Percentiles rank a stretch among this genome's conserved stretches.
phyloP scores from a whole-genome alignment of 805 yeast genomes.

The Wickerhamiella siamensis region DNA sequence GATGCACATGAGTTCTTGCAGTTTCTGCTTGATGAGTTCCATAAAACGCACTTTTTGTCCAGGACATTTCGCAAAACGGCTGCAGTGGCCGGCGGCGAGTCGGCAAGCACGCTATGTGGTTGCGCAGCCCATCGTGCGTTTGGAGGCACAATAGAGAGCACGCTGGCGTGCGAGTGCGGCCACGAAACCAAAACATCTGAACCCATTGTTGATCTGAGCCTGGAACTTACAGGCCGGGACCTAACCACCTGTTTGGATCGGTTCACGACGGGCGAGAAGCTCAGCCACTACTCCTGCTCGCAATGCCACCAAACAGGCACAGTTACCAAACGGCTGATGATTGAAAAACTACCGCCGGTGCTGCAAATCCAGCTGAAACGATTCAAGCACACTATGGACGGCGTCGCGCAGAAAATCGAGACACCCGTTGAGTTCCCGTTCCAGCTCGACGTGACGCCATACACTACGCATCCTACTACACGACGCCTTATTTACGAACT shows the following conservation, averaged over 20 bases:
- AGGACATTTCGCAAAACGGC: conserved; percentile 1
- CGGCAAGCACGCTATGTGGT: conserved; percentile 32
- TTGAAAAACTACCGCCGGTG: conserved; percentile 61
- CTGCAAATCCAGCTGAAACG: conserved; percentile 69
- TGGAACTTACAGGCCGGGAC: conserved; percentile 35
- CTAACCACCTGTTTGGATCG: conserved; percentile 55
- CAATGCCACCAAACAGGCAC: conserved; percentile 46
- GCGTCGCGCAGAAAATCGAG: conserved; percentile 51
- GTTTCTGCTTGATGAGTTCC: conserved; percentile 74
- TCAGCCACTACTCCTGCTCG: conserved; percentile 65
- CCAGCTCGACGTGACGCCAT: conserved; percentile 56
- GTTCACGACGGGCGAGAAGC: conserved; percentile 63
- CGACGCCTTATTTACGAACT: conserved; percentile 51
- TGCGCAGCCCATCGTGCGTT: conserved; percentile 78
- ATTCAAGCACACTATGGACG: conserved; percentile 41
- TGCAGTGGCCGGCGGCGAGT: conserved; percentile 2
- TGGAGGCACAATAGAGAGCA: conserved; percentile 68
- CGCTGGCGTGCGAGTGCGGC: conserved; percentile 52
- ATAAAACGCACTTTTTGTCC: conserved; percentile 23
- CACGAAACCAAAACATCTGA: conserved; percentile 58
- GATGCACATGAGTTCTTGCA: conserved; percentile 99
- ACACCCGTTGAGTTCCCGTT: conserved; percentile 59
- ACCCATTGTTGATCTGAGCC: conserved; percentile 78
- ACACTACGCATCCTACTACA: conserved; percentile 21
- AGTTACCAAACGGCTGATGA: conserved; percentile 58